Percentiles rank a stretch among this genome's conserved stretches.
phyloP scores from a whole-genome alignment of 2,329 filamentous ascomycete genomes.

The Zasmidium citrigriseum region DNA sequence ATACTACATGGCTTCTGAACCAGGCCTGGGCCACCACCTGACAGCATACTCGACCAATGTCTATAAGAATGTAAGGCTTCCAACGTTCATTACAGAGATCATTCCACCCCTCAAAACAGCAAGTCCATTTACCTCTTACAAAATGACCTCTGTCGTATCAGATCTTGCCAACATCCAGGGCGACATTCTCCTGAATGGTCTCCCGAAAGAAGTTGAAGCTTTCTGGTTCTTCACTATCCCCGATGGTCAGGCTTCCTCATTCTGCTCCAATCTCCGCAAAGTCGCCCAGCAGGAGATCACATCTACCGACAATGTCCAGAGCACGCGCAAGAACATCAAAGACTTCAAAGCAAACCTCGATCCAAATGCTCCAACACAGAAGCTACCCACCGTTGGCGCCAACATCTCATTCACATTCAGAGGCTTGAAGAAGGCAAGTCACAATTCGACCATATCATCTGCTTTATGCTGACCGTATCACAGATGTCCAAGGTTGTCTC shows the following conservation, averaged over 20 bases:
- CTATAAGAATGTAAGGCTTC: background rate
- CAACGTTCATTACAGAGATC: background rate
- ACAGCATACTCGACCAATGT: background rate
- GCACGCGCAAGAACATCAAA: constrained; percentile 24
- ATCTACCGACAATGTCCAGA: constrained; percentile 20
- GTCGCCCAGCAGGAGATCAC: constrained; percentile 26
- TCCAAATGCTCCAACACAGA: constrained; percentile 5
- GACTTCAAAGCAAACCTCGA: constrained; percentile 18
- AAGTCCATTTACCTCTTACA: background rate
- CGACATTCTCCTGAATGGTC: constrained; percentile 30
- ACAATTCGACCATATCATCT: background rate
- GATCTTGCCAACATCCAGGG: constrained; percentile 29
- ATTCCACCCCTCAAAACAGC: background rate
- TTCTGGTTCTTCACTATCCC: constrained; percentile 33
- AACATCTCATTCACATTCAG: constrained; percentile 32
- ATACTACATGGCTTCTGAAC: background rate
- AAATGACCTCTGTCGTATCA: constrained; percentile 14
- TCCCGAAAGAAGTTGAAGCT: constrained; percentile 28
- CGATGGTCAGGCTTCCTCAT: constrained; percentile 18
- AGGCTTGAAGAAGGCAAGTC: constrained; percentile 28
- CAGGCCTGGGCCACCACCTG: background rate
- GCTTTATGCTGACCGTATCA: background rate
- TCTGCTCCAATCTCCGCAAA: constrained; percentile 22
- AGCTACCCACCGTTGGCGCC: constrained; percentile 23
- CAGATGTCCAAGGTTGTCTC: constrained; percentile 30